These are phyloP conservation scores for Pogostemon cablin DNA, from an alignment of 257 asterid genomes.

Conservation along the genomic window DNA sequence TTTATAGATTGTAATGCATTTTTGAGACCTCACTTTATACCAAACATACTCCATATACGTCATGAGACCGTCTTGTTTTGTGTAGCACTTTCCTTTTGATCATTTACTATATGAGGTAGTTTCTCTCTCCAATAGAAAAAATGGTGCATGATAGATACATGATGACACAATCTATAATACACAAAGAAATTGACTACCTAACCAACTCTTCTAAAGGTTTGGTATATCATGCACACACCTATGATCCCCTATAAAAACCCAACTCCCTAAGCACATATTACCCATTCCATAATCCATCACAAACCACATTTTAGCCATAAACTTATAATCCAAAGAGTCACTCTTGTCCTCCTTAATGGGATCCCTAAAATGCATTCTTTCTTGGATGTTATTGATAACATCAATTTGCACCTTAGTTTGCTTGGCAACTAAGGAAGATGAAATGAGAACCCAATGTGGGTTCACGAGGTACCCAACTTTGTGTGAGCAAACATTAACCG, in stretches of 20 bases:
- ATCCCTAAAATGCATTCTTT: slow-evolving; percentile 31
- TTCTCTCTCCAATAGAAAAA: neutral
- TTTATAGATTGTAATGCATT: too few species aligned
- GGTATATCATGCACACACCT: slow-evolving; percentile 5
- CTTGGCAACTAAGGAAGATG: slow-evolving; percentile 22
- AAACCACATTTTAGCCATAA: neutral
- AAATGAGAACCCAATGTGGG: slow-evolving; percentile 47
- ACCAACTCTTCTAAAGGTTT: slow-evolving; percentile 25
- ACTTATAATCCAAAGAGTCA: neutral
- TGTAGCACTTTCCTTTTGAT: too few species aligned
- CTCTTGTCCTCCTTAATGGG: slow-evolving; percentile 35
- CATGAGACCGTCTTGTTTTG: too few species aligned
- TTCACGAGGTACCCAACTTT: slow-evolving; percentile 62
- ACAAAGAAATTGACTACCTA: slow-evolving; percentile 38
- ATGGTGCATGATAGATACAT: neutral
- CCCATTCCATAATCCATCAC: slow-evolving; percentile 11
- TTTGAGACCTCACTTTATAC: too few species aligned
- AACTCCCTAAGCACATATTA: slow-evolving; percentile 23
- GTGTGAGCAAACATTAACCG: slow-evolving; percentile 53
- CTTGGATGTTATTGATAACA: slow-evolving; percentile 26
- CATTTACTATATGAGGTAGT: neutral
- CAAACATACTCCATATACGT: too few species aligned
- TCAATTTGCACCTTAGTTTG: slow-evolving; percentile 2
- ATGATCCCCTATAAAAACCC: slow-evolving; percentile 32
- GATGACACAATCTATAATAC: neutral